These are phyloP conservation scores for Lenzites betulinus DNA, from an alignment of 768 basidiomycete species.

Conservation along the genomic window DNA sequence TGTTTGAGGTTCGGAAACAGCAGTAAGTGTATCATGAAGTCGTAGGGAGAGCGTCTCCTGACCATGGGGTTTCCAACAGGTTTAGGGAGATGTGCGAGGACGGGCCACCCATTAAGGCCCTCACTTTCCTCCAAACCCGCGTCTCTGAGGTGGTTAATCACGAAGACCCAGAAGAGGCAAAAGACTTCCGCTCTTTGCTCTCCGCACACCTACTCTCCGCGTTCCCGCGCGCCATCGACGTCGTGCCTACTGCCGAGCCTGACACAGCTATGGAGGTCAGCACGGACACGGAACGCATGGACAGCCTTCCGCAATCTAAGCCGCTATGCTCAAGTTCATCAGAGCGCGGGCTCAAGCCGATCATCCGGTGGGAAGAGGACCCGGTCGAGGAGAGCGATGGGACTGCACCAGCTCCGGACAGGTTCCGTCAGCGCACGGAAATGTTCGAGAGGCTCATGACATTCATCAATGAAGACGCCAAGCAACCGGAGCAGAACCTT, in stretches of 20 bases:
- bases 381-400: constrained; percentile 25
- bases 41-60: too few species aligned
- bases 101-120: constrained; percentile 58
- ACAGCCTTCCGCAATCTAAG: constrained; percentile 33
- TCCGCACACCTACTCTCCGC: constrained; percentile 54
- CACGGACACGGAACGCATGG: constrained; percentile 29
- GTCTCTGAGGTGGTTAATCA: constrained; percentile 77
- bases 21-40: constrained; percentile 48
- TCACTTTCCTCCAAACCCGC: constrained; percentile 69
- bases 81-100: constrained; percentile 84
- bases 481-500: constrained; percentile 66
- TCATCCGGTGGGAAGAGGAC: constrained; percentile 31
- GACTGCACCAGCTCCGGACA: constrained; percentile 41
- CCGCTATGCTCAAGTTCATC: constrained; percentile 39
- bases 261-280: constrained; percentile 9
- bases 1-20: constrained; percentile 67
- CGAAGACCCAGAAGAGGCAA: constrained; percentile 58
- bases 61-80: constrained; percentile 37
- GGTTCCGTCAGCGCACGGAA: constrained; percentile 65
- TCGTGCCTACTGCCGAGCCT: not conserved
- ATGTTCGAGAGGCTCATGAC: constrained; percentile 69
- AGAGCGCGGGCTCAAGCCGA: not conserved
- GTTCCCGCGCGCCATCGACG: not conserved
- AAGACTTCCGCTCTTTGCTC: constrained; percentile 64
- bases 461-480: constrained; percentile 63